Base-by-base conservation (phyloP, 208 protist genomes). In the Acanthamoeba healyi region DNA sequence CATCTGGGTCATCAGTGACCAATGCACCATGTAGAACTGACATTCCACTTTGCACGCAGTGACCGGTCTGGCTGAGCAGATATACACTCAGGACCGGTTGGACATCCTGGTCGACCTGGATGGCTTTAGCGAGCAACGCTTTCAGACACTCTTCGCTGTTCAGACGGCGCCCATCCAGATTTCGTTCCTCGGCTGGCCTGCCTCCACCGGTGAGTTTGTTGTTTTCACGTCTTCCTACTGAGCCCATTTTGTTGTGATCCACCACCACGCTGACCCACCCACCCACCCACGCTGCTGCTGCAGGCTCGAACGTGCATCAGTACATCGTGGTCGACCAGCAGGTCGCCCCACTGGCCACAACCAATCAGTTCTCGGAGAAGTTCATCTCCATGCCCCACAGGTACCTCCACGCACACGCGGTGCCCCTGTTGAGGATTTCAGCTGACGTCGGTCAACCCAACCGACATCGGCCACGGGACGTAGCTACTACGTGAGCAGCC, bases 51-150 rank as follows among this genome's bases (percentile, higher is more conserved):
- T 51, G 3, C 44, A 29, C 72, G 77, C 42, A 86, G 77, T 86
- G n/a, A 17, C 2, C 0, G 38, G 44, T 22, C 42, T 86, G 2
- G 26, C 14, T 17, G 44, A 58, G 77, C 5, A 36, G 17, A 86
- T 86, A 12, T 38, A 86, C 38, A 58, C 7, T 7, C 7, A 34
- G 44, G 77, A 86, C 46, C 34, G 36, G 26, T 6, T 86, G 42
- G 77, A 86, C 29, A 86, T 86, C 44, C 77, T 86, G 26, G 29
- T 86, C 46, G 77, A 86, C 32, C 77, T 86, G 5, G 77, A 86
- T 36, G 38, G 44, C 38, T 86, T 32, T 17, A 17, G 32, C 1
- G 42, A 22, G 0, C 72, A 9, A 3, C 19, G 54, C 0, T 86
- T 58, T 44, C 77, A 86, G 1, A 0, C 24, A 9, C 26, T 86